Evolutionary conservation across 495 filamentous ascomycete genomes (phyloP).

Genomic region (Emericellopsis terricola): DNA sequence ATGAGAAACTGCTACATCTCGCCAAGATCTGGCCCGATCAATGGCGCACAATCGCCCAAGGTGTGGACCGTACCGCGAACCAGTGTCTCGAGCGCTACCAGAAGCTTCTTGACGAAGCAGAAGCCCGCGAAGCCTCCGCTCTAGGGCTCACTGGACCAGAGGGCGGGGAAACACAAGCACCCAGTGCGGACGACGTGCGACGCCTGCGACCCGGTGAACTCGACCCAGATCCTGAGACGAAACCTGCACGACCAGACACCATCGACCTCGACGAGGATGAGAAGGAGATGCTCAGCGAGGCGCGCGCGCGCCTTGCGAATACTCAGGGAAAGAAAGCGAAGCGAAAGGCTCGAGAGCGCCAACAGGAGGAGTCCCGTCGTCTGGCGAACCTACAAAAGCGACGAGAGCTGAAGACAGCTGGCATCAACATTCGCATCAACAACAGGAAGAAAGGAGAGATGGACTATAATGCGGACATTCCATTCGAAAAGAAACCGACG

Average conservation of each 20-base stretch:
- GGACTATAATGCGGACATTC: slow-evolving; percentile 98
- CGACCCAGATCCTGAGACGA: slow-evolving; percentile 90
- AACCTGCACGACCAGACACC: slow-evolving; percentile 91
- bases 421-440: slow-evolving; percentile 95
- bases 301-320: slow-evolving; percentile 86
- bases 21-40: slow-evolving; percentile 98
- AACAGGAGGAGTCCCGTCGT: slow-evolving; percentile 84
- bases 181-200: slow-evolving; percentile 85
- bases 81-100: slow-evolving; percentile 96
- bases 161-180: slow-evolving; percentile 73
- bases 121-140: slow-evolving; percentile 65
- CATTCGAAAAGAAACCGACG: slow-evolving; percentile 83
- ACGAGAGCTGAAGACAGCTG: slow-evolving; percentile 87
- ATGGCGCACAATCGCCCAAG: slow-evolving; percentile 95
- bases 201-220: slow-evolving; percentile 80
- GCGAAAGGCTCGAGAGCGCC: slow-evolving; percentile 86
- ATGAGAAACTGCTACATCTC: slow-evolving; percentile 88
- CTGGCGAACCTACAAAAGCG: slow-evolving; percentile 87
- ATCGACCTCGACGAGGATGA: slow-evolving; percentile 98
- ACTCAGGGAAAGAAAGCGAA: slow-evolving; percentile 99
- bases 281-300: slow-evolving; percentile 98
- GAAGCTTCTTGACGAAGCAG: slow-evolving; percentile 88
- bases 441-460: slow-evolving; percentile 88
- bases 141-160: slow-evolving; percentile 75
- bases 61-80: slow-evolving; percentile 88